A percentile compares a stretch with the other conserved stretches of the same genome.
Conservation (phyloP, 305 asterid genomes). For the Rubia occidens region DNA sequence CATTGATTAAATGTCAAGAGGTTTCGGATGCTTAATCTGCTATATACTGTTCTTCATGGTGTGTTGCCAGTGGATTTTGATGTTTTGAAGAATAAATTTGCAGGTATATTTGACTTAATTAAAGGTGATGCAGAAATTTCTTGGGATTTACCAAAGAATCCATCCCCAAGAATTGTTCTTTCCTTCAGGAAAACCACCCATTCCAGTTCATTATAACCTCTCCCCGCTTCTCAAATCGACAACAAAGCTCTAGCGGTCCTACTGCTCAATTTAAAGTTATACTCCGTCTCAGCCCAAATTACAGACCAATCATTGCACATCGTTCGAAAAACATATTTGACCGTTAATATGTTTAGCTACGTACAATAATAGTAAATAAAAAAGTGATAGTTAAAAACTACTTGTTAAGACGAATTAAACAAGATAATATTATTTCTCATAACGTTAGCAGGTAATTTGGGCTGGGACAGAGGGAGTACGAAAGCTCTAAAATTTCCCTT, state of each 20-base stretch:
- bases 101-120: slow-evolving; percentile 17
- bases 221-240: not conserved
- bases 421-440: no score
- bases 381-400: no score
- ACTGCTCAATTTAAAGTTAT: not conserved
- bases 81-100: slow-evolving; percentile 12
- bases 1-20: not conserved
- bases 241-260: not conserved
- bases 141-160: slow-evolving; percentile 14
- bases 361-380: no score
- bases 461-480: no score
- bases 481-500: not conserved
- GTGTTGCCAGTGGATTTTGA: slow-evolving; percentile 15
- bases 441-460: no score
- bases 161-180: slow-evolving; percentile 9
- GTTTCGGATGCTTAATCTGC: no score
- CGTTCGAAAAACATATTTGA: no score
- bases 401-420: no score
- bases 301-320: no score
- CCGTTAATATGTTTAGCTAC: no score
- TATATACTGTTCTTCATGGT: slow-evolving; percentile 14
- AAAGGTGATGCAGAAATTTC: slow-evolving; percentile 2
- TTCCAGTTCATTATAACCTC: not conserved
- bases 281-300: no score
- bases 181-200: not conserved